Evolutionary conservation across 139 green algal genomes (phyloP), one percentile per base, ranked within the genome.

Genomic region (Medakamo hakoo): DNA sequence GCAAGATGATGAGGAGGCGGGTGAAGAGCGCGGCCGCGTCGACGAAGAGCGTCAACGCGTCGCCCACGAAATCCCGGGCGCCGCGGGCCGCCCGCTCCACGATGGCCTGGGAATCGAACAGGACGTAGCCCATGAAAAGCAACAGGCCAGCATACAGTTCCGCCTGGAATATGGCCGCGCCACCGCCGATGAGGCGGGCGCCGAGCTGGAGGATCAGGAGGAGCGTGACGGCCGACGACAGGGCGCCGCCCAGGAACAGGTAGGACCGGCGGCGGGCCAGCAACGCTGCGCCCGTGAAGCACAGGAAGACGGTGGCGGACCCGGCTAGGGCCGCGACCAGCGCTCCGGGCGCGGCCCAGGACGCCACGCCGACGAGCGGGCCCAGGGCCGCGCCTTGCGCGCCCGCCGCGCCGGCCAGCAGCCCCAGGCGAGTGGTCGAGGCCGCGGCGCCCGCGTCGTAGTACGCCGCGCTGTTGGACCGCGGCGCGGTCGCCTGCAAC

Each of bases 21-120:
- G 78, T 78, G 32, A 89, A 82, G 31, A 91, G 81, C 19, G 78
- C 76, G 19, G 72, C 31, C 22, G 32, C 52, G 61, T 86, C 80
- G 30, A 79, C 63, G 57, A 83, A 80, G 23, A 86, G 68, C 57
- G 76, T 69, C 59, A 84, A 40, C 0, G 75, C 73, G 49, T 75
- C 64, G 27, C 65, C 30, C 48, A 82, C 62, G 2, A 64, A 57
- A 48, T 82, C 76, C 2, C 26, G 57, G 21, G 30, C 20, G 2
- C 65, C 71, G 4, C 56, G 58, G 3, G 69, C 67, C 2, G 70
- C 71, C n/a, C 71, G 68, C 68, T 84, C 78, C 9, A 84, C 71
- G 30, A 85, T 82, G 56, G 80, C 72, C 73, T 87, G 84, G 2
- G 84, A 88, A 74, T 91, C 83, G 52, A 84, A 82, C 29, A 91